These are phyloP conservation scores for Verticillium klebahnii DNA, from an alignment of 2,329 filamentous ascomycete species.

Conservation along the genomic window DNA sequence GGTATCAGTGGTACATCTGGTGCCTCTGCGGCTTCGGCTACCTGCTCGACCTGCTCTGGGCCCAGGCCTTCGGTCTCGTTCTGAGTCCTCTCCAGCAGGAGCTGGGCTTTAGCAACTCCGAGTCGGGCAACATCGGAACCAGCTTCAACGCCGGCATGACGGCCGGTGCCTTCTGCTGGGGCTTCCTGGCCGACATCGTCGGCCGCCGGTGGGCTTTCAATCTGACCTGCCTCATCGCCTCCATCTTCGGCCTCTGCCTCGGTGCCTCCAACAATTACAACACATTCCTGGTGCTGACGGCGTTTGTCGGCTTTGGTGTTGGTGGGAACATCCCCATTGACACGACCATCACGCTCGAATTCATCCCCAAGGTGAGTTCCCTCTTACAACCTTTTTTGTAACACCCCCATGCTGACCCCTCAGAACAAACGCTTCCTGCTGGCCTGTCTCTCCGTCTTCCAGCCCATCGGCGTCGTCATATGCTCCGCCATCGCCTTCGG, in stretches of 20 bases:
- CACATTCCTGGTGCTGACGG: slow-evolving; percentile 47
- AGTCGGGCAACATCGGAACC: slow-evolving; percentile 43
- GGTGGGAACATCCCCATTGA: slow-evolving; percentile 53
- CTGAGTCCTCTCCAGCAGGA: slow-evolving; percentile 51
- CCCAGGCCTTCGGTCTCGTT: slow-evolving; percentile 52
- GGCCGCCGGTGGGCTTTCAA: slow-evolving; percentile 53
- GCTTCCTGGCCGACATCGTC: slow-evolving; percentile 47
- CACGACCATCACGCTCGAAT: slow-evolving; percentile 51
- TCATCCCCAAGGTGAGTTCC: slow-evolving; percentile 38
- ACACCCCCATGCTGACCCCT: not conserved
- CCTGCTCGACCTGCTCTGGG: slow-evolving; percentile 52
- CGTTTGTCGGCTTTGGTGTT: slow-evolving; percentile 48
- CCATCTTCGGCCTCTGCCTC: slow-evolving; percentile 47
- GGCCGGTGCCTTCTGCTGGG: slow-evolving; percentile 52
- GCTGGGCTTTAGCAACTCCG: slow-evolving; percentile 39
- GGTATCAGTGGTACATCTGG: slow-evolving; percentile 50
- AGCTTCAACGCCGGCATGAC: slow-evolving; percentile 51
- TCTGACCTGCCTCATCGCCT: slow-evolving; percentile 49
- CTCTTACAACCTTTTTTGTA: rapidly evolving
- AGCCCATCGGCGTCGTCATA: slow-evolving; percentile 49
- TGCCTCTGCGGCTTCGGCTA: slow-evolving; percentile 49
- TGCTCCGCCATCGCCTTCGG: slow-evolving; percentile 47
- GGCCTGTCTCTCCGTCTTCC: slow-evolving; percentile 48
- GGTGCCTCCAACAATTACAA: slow-evolving; percentile 44
- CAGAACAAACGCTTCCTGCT: slow-evolving; percentile 44